phyloP scores from a whole-genome alignment of 2,329 filamentous ascomycete species.

The Diaporthe capsici region DNA sequence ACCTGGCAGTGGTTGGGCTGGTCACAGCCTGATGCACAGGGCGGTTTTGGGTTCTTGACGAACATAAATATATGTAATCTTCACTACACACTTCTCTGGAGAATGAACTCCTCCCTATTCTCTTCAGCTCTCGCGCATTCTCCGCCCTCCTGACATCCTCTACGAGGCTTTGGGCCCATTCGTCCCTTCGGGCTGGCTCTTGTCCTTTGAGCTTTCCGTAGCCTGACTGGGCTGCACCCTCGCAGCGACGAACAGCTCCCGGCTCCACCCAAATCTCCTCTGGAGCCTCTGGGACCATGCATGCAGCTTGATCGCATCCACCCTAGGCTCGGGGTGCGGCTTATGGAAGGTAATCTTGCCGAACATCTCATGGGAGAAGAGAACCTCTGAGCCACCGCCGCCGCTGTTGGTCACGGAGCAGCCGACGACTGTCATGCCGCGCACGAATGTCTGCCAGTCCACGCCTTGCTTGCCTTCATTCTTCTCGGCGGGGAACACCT shows the following conservation, averaged over 20 bases:
- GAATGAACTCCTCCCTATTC: background rate
- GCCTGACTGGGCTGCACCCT: background rate
- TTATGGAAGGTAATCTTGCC: slow-evolving; percentile 6
- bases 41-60: background rate
- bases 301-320: background rate
- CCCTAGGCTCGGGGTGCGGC: background rate
- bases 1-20: background rate
- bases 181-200: background rate
- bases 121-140: background rate
- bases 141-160: background rate
- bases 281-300: background rate
- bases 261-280: background rate
- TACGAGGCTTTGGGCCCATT: background rate
- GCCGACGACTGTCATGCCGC: background rate
- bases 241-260: background rate
- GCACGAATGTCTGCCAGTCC: background rate
- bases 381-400: background rate
- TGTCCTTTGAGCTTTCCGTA: background rate
- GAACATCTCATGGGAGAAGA: slow-evolving; percentile 3
- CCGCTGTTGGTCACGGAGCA: background rate
- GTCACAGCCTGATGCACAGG: background rate
- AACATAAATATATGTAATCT: background rate
- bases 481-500: background rate
- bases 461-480: background rate
- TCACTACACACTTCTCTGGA: background rate